Conservation (phyloP, 176 grass and related monocot species). For the Bonia amplexicaulis region DNA sequence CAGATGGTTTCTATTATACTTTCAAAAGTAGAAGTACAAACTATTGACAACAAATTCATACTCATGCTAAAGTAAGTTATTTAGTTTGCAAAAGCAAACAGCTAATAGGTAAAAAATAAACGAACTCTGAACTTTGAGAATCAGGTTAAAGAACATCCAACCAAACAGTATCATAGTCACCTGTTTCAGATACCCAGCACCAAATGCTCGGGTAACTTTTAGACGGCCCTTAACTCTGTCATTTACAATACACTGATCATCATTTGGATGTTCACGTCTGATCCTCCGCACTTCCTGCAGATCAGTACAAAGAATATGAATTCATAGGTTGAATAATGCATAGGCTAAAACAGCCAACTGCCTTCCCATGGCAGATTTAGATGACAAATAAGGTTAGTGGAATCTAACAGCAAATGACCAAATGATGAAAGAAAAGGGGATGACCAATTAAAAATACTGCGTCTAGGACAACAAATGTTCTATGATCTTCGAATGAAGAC, state of each 20-base stretch:
- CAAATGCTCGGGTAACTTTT: conserved; percentile 92
- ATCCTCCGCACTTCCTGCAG: conserved; percentile 83
- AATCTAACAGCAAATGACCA: conserved; percentile 8
- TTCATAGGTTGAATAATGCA: background rate
- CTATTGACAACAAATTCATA: background rate
- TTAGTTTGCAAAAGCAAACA: background rate
- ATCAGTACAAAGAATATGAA: background rate
- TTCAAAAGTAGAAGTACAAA: background rate
- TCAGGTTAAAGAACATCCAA: background rate
- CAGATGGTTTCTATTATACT: background rate
- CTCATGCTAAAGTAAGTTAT: background rate
- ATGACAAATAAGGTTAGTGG: background rate
- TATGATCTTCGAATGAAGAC: background rate
- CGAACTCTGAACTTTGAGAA: background rate
- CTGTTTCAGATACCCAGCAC: conserved; percentile 93
- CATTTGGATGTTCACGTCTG: conserved; percentile 77
- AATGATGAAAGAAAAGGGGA: background rate
- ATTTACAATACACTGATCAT: conserved; percentile 80
- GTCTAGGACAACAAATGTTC: background rate
- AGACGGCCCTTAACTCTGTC: conserved; percentile 86
- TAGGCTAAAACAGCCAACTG: background rate
- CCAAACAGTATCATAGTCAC: conserved; percentile 27
- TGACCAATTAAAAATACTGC: background rate
- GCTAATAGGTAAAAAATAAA: background rate
- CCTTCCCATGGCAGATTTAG: background rate